Evolutionary conservation across 202 grass and related monocot genomes (phyloP), one percentile per base, ranked within the genome.

Genomic region (Panicum virgatum): DNA sequence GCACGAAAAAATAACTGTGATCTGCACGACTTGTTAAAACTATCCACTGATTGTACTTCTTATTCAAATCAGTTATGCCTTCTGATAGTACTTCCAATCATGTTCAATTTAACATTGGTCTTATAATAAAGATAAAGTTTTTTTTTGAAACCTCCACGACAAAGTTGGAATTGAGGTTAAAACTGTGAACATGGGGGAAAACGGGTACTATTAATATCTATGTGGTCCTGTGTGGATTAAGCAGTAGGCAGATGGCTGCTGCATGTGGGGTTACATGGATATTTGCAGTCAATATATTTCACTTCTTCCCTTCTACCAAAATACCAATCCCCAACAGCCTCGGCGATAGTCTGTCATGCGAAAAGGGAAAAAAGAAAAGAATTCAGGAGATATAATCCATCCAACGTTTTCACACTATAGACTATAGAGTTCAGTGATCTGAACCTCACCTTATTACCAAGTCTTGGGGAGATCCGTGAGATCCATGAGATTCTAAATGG

Each of bases 251-350:
- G 39, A 27, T 16, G 54, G 26, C 54, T 76, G 54, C 72, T 81
- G 22, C 85, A 82, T 82, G 85, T 87, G 43, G 78, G 85, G 53
- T 87, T 87, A 47, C 85, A 87, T 44, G 85, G 85, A 34, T 87
- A 82, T 45, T 80, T 3, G 50, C 78, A 87, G 54, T 87, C 78
- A 6, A 87, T 82, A 46, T 43, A 34, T 62, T 62, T 81, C 23
- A 63, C 72, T 12, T 42, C 36, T 42, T 54, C 20, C 30, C 53
- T 70, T 77, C 85, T 77, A 42, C 59, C 65, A 42, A 82, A 87
- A 64, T 87, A 87, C 85, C 85, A 87, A 39, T 87, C 85, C 13
- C 65, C 85, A 72, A 87, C 73, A n/a, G 85, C 79, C 57, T 78
- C 73, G n/a, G 85, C 73, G 7, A 82, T 54, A 46, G 85, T 83